A percentile compares a stretch with the other conserved stretches of the same genome.
Conservation (phyloP, 805 yeast genomes). For the Nakazawaea populi region DNA sequence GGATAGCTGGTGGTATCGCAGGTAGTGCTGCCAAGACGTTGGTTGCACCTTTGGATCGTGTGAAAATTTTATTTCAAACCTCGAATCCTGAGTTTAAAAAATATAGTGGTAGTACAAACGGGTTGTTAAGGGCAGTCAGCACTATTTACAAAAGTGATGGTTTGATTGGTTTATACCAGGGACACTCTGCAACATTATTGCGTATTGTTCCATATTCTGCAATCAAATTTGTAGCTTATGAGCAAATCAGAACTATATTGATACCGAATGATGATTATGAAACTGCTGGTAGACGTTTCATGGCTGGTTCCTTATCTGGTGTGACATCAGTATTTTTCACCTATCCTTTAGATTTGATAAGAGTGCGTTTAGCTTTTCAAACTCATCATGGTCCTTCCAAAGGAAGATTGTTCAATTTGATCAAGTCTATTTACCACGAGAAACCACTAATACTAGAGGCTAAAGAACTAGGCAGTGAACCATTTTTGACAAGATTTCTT, state of each 20-base stretch:
- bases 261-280: conserved; percentile 75
- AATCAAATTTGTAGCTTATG: conserved; percentile 92
- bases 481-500: conserved; percentile 19
- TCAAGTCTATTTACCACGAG: conserved; percentile 25
- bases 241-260: conserved; percentile 74
- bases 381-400: conserved; percentile 37
- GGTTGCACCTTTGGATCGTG: conserved; percentile 93
- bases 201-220: conserved; percentile 97
- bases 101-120: conserved; percentile 74
- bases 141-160: conserved; percentile 71
- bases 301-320: conserved; percentile 91
- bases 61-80: conserved; percentile 92
- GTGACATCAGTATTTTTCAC: conserved; percentile 81
- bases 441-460: conserved; percentile 25
- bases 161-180: conserved; percentile 77
- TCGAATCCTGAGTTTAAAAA: conserved; percentile 82
- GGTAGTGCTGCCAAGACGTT: conserved; percentile 95
- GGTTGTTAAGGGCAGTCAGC: conserved; percentile 66
- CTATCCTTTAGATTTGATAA: conserved; percentile 84
- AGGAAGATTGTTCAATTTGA: conserved; percentile 25
- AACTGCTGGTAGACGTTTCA: conserved; percentile 70
- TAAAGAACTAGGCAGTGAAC: conserved; percentile 23
- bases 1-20: conserved; percentile 91
- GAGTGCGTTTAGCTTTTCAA: conserved; percentile 90
- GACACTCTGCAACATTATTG: conserved; percentile 88